phyloP scores from a whole-genome alignment of 2,329 filamentous ascomycete species.

The Sarocladium kiliense region DNA sequence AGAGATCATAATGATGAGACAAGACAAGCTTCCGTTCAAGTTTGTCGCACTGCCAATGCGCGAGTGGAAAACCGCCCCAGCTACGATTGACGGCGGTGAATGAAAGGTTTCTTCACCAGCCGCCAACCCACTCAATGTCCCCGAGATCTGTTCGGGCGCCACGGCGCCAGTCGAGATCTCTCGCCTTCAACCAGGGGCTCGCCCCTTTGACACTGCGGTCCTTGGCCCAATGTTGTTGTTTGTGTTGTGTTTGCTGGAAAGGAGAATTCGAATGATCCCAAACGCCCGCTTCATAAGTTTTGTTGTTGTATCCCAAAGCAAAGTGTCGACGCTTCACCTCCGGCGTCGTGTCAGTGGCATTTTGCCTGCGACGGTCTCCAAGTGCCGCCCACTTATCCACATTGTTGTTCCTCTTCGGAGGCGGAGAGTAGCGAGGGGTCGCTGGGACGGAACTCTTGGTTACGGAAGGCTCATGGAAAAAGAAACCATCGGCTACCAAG shows the following conservation, averaged over 20 bases:
- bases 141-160: constrained; percentile 63
- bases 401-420: constrained; percentile 52
- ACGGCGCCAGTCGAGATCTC: constrained; percentile 58
- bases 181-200: constrained; percentile 51
- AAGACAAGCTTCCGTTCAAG: background rate
- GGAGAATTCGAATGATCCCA: constrained; percentile 38
- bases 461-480: constrained; percentile 61
- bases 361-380: constrained; percentile 72
- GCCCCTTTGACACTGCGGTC: constrained; percentile 29
- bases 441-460: constrained; percentile 28
- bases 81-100: constrained; percentile 52
- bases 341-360: constrained; percentile 45
- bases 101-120: constrained; percentile 24
- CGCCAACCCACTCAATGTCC: constrained; percentile 72
- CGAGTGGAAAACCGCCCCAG: constrained; percentile 34
- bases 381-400: constrained; percentile 87
- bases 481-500: constrained; percentile 63
- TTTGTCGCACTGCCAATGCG: constrained; percentile 10
- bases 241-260: constrained; percentile 19
- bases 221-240: constrained; percentile 30
- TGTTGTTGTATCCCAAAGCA: constrained; percentile 35
- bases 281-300: constrained; percentile 42
- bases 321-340: constrained; percentile 42
- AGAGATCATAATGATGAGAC: constrained; percentile 12
- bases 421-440: constrained; percentile 57